Conservation (phyloP, 208 protist genomes). For the Leishmania tropica region DNA sequence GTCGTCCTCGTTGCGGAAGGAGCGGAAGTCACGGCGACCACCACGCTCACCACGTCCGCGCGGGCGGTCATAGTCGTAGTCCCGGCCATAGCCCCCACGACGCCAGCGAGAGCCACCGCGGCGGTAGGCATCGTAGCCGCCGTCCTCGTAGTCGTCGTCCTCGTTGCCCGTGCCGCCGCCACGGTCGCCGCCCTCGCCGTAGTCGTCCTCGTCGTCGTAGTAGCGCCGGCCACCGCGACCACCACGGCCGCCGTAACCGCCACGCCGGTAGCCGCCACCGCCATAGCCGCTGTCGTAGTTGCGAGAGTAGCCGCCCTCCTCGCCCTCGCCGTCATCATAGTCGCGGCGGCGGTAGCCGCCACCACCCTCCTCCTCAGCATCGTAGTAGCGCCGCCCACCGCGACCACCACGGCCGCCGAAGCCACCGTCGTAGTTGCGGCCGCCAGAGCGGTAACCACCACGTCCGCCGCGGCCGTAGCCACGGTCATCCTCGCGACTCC, state of each 20-base stretch:
- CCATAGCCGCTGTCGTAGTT: conserved; percentile 27
- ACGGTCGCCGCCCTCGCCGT: conserved; percentile 13
- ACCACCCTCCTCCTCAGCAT: conserved; percentile 18
- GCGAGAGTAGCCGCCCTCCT: conserved; percentile 22
- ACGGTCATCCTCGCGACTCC: conserved; percentile 30
- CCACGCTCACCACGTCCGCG: conserved; percentile 21
- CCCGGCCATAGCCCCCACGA: conserved; percentile 20
- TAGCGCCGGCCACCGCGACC: conserved; percentile 23
- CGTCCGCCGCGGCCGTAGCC: conserved; percentile 25
- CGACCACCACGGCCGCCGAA: conserved; percentile 20
- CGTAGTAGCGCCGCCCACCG: conserved; percentile 31
- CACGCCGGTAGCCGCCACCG: conserved; percentile 31
- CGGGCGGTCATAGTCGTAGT: conserved; percentile 22
- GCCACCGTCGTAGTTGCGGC: conserved; percentile 17
- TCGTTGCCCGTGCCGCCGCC: conserved; percentile 10
- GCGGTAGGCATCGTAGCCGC: conserved; percentile 8
- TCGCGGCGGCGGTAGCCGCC: conserved; percentile 14
- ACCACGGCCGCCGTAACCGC: conserved; percentile 29
- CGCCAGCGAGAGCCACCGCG: conserved; percentile 10
- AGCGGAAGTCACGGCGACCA: conserved; percentile 26
- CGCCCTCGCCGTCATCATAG: conserved; percentile 12
- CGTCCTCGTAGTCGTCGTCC: conserved; percentile 1
- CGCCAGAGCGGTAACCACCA: conserved; percentile 18
- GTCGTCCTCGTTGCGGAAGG: conserved; percentile 27
- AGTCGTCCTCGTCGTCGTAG: conserved; percentile 24